Evolutionary conservation across 2,329 filamentous ascomycete species (phyloP).

Genomic region (Apiospora rasikravindrae): DNA sequence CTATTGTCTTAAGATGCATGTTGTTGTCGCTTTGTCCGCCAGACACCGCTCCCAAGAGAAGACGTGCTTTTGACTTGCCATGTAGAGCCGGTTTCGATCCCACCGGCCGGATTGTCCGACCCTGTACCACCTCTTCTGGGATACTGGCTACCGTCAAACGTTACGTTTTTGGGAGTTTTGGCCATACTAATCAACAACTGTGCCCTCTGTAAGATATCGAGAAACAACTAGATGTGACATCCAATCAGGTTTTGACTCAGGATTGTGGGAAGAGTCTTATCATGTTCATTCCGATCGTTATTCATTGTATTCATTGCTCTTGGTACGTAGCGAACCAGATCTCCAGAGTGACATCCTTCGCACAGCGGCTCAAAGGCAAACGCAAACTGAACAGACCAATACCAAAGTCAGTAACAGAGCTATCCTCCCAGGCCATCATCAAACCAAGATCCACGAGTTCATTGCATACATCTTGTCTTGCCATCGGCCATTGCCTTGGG

Average conservation of each 20-base stretch:
- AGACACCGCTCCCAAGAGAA: not conserved
- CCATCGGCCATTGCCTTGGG: not conserved
- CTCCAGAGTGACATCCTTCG: not conserved
- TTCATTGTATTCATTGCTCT: not conserved
- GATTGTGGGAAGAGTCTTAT: not conserved
- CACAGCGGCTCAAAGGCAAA: not conserved
- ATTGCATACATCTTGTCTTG: not conserved
- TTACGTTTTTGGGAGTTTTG: not conserved
- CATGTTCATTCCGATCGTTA: not conserved
- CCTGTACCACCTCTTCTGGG: not conserved
- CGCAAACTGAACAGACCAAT: not conserved
- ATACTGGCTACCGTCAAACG: not conserved
- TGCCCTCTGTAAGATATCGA: not conserved
- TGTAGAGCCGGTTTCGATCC: not conserved
- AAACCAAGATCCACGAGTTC: not conserved
- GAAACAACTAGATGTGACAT: not conserved
- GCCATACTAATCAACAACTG: not conserved
- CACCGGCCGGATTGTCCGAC: not conserved
- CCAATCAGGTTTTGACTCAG: not conserved
- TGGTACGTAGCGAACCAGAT: not conserved
- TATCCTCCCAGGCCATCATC: not conserved
- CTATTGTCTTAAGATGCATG: not conserved
- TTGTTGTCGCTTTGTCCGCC: not conserved
- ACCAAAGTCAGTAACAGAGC: not conserved
- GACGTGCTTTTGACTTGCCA: not conserved